Evolutionary conservation across 208 protist species (phyloP), one percentile per base, ranked within the genome.

Genomic region (Endotrypanum monterogeii): DNA sequence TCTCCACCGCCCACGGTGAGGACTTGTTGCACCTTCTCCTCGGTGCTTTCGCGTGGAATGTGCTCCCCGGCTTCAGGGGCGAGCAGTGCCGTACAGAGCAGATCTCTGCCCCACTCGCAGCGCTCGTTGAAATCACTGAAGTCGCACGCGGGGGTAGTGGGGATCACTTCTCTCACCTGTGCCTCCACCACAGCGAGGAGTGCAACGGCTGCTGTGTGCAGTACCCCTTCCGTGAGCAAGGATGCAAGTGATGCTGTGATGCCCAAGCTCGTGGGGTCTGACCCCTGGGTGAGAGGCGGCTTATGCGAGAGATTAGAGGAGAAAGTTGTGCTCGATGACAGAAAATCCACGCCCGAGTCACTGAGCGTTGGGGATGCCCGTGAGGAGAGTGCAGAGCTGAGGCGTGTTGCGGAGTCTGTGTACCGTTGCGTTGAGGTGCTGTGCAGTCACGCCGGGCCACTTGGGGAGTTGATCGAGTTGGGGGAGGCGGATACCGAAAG

Each of bases 361-460:
- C 66, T 61, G 56, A 55, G 70, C 65, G 71, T 71, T 37, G 76
- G 76, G 41, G 67, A 81, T 35, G 62, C 56, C 2, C 48, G 6
- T 20, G 72, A 72, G 63, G 76, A 72, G 23, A 81, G 71, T 65
- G 23, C 23, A 7, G 50, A 25, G 66, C 66, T 81, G 51, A 81
- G 55, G 48, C 25, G 55, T 25, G 44, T 52, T 12, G 51, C 54
- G 14, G 57, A 73, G 76, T 63, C 70, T 50, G 62, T 81, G 66
- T 50, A 71, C 44, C 39, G 18, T 20, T 25, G 37, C 5, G 62
- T 81, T 18, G 44, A 63, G 30, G 65, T 28, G 37, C 62, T 81
- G 6, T 81, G 76, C 67, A 39, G 66, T 0, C 55, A 61, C n/a
- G 56, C 66, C 4, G 50, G 56, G 70, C n/a, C 39, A 50, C 56